Evolutionary conservation across 2,329 filamentous ascomycete species (phyloP).

Genomic region (Penicillium freii): DNA sequence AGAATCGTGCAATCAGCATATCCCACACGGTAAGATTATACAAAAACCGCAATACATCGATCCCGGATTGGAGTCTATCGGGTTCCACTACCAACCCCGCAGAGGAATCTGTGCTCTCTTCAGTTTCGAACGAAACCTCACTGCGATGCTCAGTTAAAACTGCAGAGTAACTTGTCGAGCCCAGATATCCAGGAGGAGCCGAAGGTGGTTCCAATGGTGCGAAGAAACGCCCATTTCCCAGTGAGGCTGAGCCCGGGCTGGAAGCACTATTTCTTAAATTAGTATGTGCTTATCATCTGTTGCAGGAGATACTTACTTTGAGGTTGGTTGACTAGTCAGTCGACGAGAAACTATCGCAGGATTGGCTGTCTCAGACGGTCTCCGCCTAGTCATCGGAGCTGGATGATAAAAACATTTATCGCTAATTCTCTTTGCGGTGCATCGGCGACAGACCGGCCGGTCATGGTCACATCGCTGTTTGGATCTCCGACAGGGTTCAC

Average conservation of each 20-base stretch:
- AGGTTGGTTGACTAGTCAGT: conserved; percentile 21
- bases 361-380: conserved; percentile 12
- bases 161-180: conserved; percentile 37
- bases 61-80: conserved; percentile 31
- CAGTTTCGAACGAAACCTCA: conserved; percentile 35
- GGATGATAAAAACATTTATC: conserved; percentile 40
- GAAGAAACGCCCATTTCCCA: conserved; percentile 20
- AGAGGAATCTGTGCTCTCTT: conserved; percentile 20
- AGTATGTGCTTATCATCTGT: not conserved
- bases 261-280: conserved; percentile 19
- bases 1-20: conserved; percentile 28
- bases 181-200: conserved; percentile 35
- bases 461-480: conserved; percentile 40
- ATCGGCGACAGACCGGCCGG: conserved; percentile 35
- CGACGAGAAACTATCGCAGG: conserved; percentile 12
- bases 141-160: conserved; percentile 35
- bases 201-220: conserved; percentile 25
- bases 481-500: conserved; percentile 40
- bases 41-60: conserved; percentile 31
- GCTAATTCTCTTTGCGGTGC: conserved; percentile 30
- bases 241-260: conserved; percentile 25
- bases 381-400: conserved; percentile 39
- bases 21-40: conserved; percentile 28
- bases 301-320: conserved; percentile 20
- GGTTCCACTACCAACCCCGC: conserved; percentile 25